Evolutionary conservation across 2,329 filamentous ascomycete species (phyloP), one percentile per base, ranked within the genome.

Genomic region (Colletotrichum lindemuthianum): DNA sequence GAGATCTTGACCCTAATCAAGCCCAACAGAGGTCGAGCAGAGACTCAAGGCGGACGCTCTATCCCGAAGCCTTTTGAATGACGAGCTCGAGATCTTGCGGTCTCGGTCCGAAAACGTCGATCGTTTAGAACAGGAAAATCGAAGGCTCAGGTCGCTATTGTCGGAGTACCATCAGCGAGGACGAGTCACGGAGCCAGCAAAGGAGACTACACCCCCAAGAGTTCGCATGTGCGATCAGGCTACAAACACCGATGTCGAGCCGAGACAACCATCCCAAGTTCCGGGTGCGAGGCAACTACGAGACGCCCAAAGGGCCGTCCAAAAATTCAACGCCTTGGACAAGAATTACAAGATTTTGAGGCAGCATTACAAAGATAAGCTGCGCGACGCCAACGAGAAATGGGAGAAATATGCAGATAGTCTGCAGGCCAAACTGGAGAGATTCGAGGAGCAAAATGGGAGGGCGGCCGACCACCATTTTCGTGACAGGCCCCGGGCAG

Each of bases 381-480:
- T 24, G 24, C 24, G 79, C 34, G 74, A 77, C 1, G 76, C 81
- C 32, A 77, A 78, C 4, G 75, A 82, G 7, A 69, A 71, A 37
- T 87, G 84, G 84, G 74, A 76, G 33, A 72, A 75, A 6, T 81
- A 84, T 58, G 79, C 81, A 6, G 77, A 77, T 24, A 69, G 74
- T 11, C 71, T 86, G 15, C 75, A 82, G 55, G 73, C 72, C 33
- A 83, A 77, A 63, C 75, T 86, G 10, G 75, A 76, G 49, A 5
- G 74, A 40, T 6, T 16, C 32, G 34, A 50, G 12, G 34, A 48
- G n/a, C 59, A 58, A 47, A n/a, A 6, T 16, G 33, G n/a, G 7
- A 16, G n/a, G 36, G 8, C 54, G 33, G n/a, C 12, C 24, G 40
- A 49, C 16, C 10, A 50, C 8, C 10, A 13, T 24, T 16, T n/a